phyloP scores from a whole-genome alignment of 495 filamentous ascomycete species.

The Penicillium fimorum region DNA sequence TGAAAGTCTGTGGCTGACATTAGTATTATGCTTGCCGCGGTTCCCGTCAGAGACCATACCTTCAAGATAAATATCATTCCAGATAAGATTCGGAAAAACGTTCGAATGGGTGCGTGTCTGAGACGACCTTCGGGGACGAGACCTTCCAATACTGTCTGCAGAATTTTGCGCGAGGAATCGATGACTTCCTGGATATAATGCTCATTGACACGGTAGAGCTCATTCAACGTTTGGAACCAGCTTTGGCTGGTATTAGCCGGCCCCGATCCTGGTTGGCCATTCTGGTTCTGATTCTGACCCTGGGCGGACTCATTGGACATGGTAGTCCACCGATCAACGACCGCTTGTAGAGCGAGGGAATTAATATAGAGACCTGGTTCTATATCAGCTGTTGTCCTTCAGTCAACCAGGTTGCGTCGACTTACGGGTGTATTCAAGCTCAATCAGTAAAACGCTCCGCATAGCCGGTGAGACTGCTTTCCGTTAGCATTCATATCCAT shows the following conservation, averaged over 20 bases:
- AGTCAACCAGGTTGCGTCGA: not conserved
- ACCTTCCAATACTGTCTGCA: conserved; percentile 78
- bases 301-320: conserved; percentile 58
- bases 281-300: conserved; percentile 36
- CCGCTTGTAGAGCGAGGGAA: conserved; percentile 87
- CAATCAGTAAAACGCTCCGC: conserved; percentile 81
- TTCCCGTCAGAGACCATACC: conserved; percentile 25
- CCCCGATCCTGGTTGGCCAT: conserved; percentile 40
- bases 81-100: conserved; percentile 91
- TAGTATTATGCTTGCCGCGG: not conserved
- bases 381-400: conserved; percentile 14
- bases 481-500: conserved; percentile 22
- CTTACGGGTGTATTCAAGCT: conserved; percentile 81
- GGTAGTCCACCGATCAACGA: conserved; percentile 86
- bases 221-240: conserved; percentile 54
- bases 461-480: conserved; percentile 67
- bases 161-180: conserved; percentile 77
- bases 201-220: conserved; percentile 57
- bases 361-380: conserved; percentile 72
- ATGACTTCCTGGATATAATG: conserved; percentile 87
- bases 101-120: conserved; percentile 87
- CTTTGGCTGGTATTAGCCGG: conserved; percentile 32
- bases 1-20: conserved; percentile 67
- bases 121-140: conserved; percentile 80
- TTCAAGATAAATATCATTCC: conserved; percentile 94